Conservation (phyloP, 805 yeast genomes). For the Metschnikowia drakensbergensis region DNA sequence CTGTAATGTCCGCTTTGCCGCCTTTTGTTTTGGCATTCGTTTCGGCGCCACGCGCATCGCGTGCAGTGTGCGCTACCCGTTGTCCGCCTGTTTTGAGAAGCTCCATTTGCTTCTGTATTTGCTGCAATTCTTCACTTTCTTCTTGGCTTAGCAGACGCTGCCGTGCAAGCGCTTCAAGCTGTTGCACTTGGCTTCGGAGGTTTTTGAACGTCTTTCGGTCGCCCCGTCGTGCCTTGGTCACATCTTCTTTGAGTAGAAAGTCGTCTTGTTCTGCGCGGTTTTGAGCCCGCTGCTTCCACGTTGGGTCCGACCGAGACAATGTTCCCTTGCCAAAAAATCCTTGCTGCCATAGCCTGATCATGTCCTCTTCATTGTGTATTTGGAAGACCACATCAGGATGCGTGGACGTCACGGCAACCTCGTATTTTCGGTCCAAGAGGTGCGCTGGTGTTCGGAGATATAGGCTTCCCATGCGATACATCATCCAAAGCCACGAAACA, state of each 20-base stretch:
- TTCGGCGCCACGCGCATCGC: neutral
- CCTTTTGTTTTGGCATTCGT: neutral
- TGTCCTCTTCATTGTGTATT: constrained; percentile 42
- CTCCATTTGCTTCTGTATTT: constrained; percentile 9
- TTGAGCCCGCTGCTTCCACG: constrained; percentile 71
- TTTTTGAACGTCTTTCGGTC: constrained; percentile 71
- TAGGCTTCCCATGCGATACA: constrained; percentile 28
- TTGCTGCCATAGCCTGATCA: constrained; percentile 64
- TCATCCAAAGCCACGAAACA: constrained; percentile 53
- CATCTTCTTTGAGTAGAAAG: constrained; percentile 60
- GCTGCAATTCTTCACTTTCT: constrained; percentile 25
- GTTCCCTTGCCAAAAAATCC: constrained; percentile 96
- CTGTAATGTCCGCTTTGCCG: neutral
- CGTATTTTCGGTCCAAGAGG: constrained; percentile 13
- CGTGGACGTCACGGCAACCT: constrained; percentile 19
- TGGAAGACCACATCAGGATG: constrained; percentile 30
- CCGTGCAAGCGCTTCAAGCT: constrained; percentile 48
- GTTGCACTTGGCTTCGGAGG: constrained; percentile 49
- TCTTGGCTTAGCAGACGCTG: constrained; percentile 23
- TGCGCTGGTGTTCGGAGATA: constrained; percentile 27
- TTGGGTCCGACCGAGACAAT: constrained; percentile 85
- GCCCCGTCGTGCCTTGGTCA: constrained; percentile 67
- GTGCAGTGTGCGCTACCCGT: neutral
- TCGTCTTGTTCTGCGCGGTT: constrained; percentile 8
- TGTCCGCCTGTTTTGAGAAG: neutral